Percentiles rank a stretch among this genome's conserved stretches.
Conservation (phyloP, 2,329 filamentous ascomycete genomes). For the Pestalotiopsis sp. region DNA sequence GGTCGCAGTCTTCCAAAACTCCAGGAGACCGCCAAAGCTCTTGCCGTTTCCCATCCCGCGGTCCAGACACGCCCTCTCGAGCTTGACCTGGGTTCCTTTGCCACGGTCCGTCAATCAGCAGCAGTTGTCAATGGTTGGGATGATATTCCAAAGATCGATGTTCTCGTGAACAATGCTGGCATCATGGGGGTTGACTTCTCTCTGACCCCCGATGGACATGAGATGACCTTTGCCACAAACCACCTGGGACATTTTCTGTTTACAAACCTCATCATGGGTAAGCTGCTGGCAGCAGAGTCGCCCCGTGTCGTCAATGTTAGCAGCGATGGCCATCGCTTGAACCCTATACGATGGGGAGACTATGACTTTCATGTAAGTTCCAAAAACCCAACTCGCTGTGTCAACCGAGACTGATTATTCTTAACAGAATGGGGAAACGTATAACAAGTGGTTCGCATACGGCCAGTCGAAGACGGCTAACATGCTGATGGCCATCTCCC, state of each 20-base stretch:
- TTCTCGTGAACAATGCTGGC: slow-evolving; percentile 21
- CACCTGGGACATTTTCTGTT: slow-evolving; percentile 42
- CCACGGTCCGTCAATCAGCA: slow-evolving; percentile 34
- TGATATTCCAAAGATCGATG: slow-evolving; percentile 24
- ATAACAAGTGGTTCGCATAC: slow-evolving; percentile 31
- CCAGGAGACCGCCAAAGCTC: slow-evolving; percentile 37
- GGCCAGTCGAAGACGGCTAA: slow-evolving; percentile 37
- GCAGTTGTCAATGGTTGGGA: slow-evolving; percentile 33
- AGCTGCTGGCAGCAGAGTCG: slow-evolving; percentile 26
- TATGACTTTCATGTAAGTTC: slow-evolving; percentile 41
- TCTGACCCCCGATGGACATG: slow-evolving; percentile 37
- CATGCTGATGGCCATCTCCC: slow-evolving; percentile 21
- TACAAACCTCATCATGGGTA: slow-evolving; percentile 39
- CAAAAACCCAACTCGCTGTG: too few species aligned
- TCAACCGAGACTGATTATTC: too few species aligned
- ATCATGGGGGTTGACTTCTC: slow-evolving; percentile 38
- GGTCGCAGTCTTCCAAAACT: slow-evolving; percentile 45
- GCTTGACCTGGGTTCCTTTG: slow-evolving; percentile 16
- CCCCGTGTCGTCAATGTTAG: slow-evolving; percentile 45
- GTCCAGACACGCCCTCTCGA: slow-evolving; percentile 36
- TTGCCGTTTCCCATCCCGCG: slow-evolving; percentile 33
- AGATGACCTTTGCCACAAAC: slow-evolving; percentile 39
- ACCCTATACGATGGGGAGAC: slow-evolving; percentile 44
- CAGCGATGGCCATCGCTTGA: slow-evolving; percentile 45
- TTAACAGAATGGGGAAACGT: slow-evolving; percentile 14